A percentile compares a stretch with the other conserved stretches of the same genome.
phyloP scores from a whole-genome alignment of 768 basidiomycete species.

The Lactarius sanguifluus region DNA sequence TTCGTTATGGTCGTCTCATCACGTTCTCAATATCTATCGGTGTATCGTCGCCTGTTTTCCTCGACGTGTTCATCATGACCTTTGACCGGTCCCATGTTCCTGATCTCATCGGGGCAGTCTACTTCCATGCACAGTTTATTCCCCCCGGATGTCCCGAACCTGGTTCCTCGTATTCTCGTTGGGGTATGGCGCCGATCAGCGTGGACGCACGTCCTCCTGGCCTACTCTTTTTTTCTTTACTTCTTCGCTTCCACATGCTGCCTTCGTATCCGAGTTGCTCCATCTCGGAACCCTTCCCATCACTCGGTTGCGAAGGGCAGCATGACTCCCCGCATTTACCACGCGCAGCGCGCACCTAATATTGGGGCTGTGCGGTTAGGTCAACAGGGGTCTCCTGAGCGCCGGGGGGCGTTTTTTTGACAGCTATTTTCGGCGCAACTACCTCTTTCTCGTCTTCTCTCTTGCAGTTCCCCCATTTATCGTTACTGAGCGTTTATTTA shows the following conservation, averaged over 20 bases:
- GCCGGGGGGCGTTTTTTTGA: slow-evolving; percentile 9
- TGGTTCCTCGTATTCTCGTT: slow-evolving; percentile 7
- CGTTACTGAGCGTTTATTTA: background rate
- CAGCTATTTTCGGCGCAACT: background rate
- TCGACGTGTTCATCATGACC: background rate
- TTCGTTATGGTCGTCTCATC: background rate
- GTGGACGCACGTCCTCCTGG: background rate
- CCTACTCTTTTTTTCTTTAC: too few species aligned
- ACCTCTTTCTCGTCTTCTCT: background rate
- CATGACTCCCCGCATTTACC: slow-evolving; percentile 5
- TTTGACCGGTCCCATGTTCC: background rate
- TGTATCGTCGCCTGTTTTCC: background rate
- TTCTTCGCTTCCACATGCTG: background rate
- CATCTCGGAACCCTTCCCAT: slow-evolving; percentile 5
- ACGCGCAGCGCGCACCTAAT: slow-evolving; percentile 12
- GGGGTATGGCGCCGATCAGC: background rate
- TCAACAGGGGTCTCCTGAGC: slow-evolving; percentile 3
- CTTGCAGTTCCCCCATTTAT: background rate
- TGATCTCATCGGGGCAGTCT: background rate
- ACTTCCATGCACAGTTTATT: background rate
- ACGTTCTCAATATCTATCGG: background rate
- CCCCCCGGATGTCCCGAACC: background rate
- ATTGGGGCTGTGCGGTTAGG: slow-evolving; percentile 12
- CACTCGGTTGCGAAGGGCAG: slow-evolving; percentile 1
- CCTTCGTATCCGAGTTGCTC: slow-evolving; percentile 1